Evolutionary conservation across 768 basidiomycete species (phyloP), one percentile per base, ranked within the genome.

Genomic region (Lanmaoa rubissima): DNA sequence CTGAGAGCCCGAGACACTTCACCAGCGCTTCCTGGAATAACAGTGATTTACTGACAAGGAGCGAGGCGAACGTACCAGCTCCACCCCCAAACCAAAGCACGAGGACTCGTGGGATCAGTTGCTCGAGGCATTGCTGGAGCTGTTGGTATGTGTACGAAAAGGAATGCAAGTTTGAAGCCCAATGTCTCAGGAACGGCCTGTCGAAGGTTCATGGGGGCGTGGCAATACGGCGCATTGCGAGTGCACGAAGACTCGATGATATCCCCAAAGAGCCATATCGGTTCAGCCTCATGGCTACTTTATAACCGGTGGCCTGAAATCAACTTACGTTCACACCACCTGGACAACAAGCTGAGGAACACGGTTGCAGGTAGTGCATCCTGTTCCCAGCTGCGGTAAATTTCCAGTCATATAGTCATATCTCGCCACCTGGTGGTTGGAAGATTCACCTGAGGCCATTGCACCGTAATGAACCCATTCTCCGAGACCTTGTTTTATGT

Each of bases 401-500:
- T 9, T 26, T 11, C 31, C 3, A 26, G 10, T 24, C 40, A 34
- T 35, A 19, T 14, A 28, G 4, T 28, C 28, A 28, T 28, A 28
- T 28, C 14, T n/a, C 11, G n/a, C 28, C 13, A 14, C 12, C 4
- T 3, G 26, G 13, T 34, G 13, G 24, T n/a, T 4, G 31, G 12
- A 54, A 39, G 21, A 26, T 19, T 49, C 44, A 77, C 79, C 72
- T 79, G 79, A 17, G 6, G 79, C 79, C 5, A 79, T 79, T 5
- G 77, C 76, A 28, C 79, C 79, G 65, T 77, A 80, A 60, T 80
- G 79, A 17, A 68, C 69, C 76, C 79, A 79, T 62, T 79, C 79
- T 35, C 79, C 79, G 10, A 77, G 57, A 24, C 76, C 73, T 41
- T 66, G 51, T 4, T 57, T 62, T 35, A 46, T 51, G 50, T 77